These are phyloP conservation scores for Carex scoparia DNA, from an alignment of 176 grass and related monocot genomes.

Conservation along the genomic window DNA sequence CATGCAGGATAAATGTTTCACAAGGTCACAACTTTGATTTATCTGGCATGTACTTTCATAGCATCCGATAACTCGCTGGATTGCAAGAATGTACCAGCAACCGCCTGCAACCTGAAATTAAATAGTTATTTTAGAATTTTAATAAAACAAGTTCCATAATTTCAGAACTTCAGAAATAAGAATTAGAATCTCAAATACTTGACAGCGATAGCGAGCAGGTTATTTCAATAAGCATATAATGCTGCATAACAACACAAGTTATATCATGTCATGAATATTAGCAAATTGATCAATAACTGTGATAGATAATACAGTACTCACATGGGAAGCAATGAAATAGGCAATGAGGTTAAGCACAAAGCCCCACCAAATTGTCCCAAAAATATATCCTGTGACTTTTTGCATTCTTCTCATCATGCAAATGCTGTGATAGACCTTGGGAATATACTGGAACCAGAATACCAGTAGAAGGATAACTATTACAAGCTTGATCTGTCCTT, in stretches of 20 bases:
- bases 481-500: slow-evolving; percentile 65
- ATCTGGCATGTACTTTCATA: slow-evolving; percentile 55
- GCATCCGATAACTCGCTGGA: slow-evolving; percentile 76
- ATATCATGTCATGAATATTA: not conserved
- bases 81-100: slow-evolving; percentile 96
- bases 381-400: slow-evolving; percentile 97
- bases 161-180: not conserved
- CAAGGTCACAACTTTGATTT: slow-evolving; percentile 59
- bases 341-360: slow-evolving; percentile 89
- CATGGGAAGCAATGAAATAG: slow-evolving; percentile 97
- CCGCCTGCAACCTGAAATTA: slow-evolving; percentile 75
- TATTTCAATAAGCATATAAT: not conserved
- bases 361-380: slow-evolving; percentile 96
- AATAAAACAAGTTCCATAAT: not conserved
- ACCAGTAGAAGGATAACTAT: slow-evolving; percentile 66
- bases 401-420: slow-evolving; percentile 94
- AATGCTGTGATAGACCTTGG: slow-evolving; percentile 89
- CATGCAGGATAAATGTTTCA: slow-evolving; percentile 49
- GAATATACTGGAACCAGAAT: slow-evolving; percentile 87
- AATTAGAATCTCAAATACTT: slow-evolving; percentile 12
- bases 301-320: slow-evolving; percentile 30
- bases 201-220: no score
- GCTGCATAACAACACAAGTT: not conserved
- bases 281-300: not conserved
- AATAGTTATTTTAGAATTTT: not conserved